phyloP scores from a whole-genome alignment of 345 rosid species.

The Pugionium dolabratum region DNA sequence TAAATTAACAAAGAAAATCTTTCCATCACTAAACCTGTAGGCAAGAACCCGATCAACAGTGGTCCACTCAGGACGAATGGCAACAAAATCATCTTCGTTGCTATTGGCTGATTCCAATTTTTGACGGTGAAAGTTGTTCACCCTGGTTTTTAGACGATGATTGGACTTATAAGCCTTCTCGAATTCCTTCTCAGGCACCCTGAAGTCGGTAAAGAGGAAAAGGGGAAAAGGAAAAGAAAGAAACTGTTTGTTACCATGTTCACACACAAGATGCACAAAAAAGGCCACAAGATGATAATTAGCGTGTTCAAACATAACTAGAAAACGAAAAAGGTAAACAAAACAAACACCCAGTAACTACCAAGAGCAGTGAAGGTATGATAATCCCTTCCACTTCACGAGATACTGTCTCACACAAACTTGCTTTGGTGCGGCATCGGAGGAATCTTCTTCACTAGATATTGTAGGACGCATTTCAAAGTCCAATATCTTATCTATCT shows the following conservation, averaged over 20 bases:
- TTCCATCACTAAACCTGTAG: slow-evolving; percentile 59
- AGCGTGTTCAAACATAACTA: slow-evolving; percentile 11
- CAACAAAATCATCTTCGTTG: slow-evolving; percentile 82
- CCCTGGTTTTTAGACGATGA: slow-evolving; percentile 85
- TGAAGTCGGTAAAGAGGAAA: slow-evolving; percentile 28
- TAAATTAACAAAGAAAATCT: slow-evolving; percentile 11
- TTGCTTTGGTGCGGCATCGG: slow-evolving; percentile 66
- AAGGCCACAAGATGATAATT: slow-evolving; percentile 11
- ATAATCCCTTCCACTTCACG: slow-evolving; percentile 97
- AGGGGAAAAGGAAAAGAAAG: background rate
- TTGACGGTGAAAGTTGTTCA: slow-evolving; percentile 89
- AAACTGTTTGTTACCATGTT: slow-evolving; percentile 4
- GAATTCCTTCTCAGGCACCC: slow-evolving; percentile 97
- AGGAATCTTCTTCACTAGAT: slow-evolving; percentile 59
- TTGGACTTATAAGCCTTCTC: slow-evolving; percentile 85
- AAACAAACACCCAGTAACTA: slow-evolving; percentile 37
- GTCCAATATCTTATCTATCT: slow-evolving; percentile 91
- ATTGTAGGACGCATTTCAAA: slow-evolving; percentile 92
- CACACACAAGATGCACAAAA: background rate
- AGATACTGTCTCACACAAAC: slow-evolving; percentile 92
- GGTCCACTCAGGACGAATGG: slow-evolving; percentile 98
- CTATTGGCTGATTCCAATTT: slow-evolving; percentile 54
- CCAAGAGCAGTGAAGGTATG: slow-evolving; percentile 98
- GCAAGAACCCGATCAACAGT: slow-evolving; percentile 97
- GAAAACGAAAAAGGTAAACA: background rate